Conservation (phyloP, 78 protist genomes). For the Bigelowiella natans region DNA sequence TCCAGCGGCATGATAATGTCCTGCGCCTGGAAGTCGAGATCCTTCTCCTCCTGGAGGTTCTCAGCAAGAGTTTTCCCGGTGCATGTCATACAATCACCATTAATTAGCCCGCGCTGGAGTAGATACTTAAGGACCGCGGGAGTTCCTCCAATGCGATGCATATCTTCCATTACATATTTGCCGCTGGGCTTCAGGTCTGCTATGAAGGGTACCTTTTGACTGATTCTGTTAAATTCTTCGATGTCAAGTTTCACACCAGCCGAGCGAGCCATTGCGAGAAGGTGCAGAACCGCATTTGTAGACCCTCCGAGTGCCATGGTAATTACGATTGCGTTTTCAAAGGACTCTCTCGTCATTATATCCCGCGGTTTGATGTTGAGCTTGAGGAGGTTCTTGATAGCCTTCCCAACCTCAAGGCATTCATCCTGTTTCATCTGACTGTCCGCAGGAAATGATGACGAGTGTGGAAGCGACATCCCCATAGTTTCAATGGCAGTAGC, state of each 20-base stretch:
- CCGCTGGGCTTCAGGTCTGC: conserved; percentile 54
- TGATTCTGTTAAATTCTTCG: conserved; percentile 42
- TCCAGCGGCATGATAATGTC: conserved; percentile 39
- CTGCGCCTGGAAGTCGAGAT: conserved; percentile 20
- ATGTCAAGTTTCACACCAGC: conserved; percentile 38
- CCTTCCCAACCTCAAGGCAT: neutral
- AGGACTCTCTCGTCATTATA: conserved; percentile 50
- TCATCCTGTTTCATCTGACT: neutral
- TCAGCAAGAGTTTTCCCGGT: conserved; percentile 58
- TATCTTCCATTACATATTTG: conserved; percentile 61
- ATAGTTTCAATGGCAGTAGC: conserved; percentile 62
- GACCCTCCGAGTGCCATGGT: conserved; percentile 52
- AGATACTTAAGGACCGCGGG: conserved; percentile 52
- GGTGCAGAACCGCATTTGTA: neutral
- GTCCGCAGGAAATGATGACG: conserved; percentile 39
- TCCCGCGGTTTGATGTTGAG: conserved; percentile 37
- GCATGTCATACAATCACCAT: conserved; percentile 32
- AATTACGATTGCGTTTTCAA: conserved; percentile 46
- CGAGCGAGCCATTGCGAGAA: neutral
- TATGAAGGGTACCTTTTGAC: conserved; percentile 42
- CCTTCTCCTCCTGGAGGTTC: conserved; percentile 25
- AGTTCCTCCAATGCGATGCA: conserved; percentile 10
- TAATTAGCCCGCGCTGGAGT: conserved; percentile 28
- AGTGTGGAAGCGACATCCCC: conserved; percentile 62
- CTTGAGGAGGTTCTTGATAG: neutral